A percentile compares a stretch with the other conserved stretches of the same genome.
phyloP scores from a whole-genome alignment of 2,329 filamentous ascomycete species.

The Colletotrichum eremochloae region DNA sequence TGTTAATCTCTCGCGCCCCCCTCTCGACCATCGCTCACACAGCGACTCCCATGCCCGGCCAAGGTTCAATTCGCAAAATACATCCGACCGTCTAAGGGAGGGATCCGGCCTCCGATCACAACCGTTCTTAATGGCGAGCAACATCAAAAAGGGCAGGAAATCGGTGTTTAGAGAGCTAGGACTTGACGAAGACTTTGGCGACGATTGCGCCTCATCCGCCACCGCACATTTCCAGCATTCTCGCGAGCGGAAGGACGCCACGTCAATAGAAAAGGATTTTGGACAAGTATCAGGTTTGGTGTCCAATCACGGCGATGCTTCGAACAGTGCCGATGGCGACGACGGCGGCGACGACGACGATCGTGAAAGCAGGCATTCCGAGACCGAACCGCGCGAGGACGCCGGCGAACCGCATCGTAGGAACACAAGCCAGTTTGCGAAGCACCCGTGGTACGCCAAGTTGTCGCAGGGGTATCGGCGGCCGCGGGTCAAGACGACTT shows the following conservation, averaged over 20 bases:
- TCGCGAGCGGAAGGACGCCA: slow-evolving; percentile 36
- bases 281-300: slow-evolving; percentile 48
- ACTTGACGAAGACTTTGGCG: slow-evolving; percentile 53
- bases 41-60: slow-evolving; percentile 54
- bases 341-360: slow-evolving; percentile 21
- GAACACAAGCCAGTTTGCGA: slow-evolving; percentile 30
- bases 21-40: slow-evolving; percentile 31
- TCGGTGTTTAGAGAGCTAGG: slow-evolving; percentile 68
- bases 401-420: slow-evolving; percentile 46
- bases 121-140: slow-evolving; percentile 57
- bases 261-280: slow-evolving; percentile 49
- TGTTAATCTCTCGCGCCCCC: slow-evolving; percentile 36
- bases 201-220: slow-evolving; percentile 37
- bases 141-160: slow-evolving; percentile 63
- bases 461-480: slow-evolving; percentile 54
- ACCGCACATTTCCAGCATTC: slow-evolving; percentile 13
- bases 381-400: not conserved
- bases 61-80: slow-evolving; percentile 64
- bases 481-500: slow-evolving; percentile 58
- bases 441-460: slow-evolving; percentile 58
- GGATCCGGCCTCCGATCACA: slow-evolving; percentile 55
- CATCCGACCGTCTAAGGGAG: slow-evolving; percentile 65
- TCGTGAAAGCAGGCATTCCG: slow-evolving; percentile 40
- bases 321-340: slow-evolving; percentile 29
- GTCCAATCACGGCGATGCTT: slow-evolving; percentile 22